phyloP scores from a whole-genome alignment of 2,329 filamentous ascomycete species.

The Erysiphe pisi region DNA sequence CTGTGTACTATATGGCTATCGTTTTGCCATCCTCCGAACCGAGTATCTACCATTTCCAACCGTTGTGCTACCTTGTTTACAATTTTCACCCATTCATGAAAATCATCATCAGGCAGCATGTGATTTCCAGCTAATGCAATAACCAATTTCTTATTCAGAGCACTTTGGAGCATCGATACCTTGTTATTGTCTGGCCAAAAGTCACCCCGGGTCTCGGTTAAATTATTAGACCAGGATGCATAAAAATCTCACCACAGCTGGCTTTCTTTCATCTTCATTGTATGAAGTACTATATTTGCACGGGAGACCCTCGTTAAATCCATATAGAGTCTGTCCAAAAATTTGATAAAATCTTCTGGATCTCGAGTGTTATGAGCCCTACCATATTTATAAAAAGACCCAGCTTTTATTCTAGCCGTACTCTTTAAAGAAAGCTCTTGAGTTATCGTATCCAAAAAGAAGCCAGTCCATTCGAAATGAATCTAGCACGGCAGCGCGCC shows the following conservation, averaged over 20 bases:
- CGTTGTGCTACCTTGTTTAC: background rate
- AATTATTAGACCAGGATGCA: conserved; percentile 10
- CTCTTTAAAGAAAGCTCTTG: background rate
- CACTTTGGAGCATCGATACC: background rate
- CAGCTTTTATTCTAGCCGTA: background rate
- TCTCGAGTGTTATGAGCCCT: background rate
- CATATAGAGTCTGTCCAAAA: background rate
- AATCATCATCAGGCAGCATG: conserved; percentile 3
- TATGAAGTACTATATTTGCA: background rate
- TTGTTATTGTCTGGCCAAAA: conserved; percentile 22
- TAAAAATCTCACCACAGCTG: background rate
- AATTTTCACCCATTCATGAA: conserved; percentile 5
- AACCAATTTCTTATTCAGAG: background rate
- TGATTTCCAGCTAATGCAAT: background rate
- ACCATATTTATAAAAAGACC: background rate
- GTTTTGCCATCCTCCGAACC: background rate
- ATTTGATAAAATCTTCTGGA: conserved; percentile 21
- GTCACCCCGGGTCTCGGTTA: background rate
- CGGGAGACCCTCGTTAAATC: background rate
- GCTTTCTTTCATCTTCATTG: conserved; percentile 7
- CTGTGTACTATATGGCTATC: background rate
- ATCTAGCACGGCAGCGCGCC: background rate
- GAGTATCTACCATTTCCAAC: background rate
- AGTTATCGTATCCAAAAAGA: conserved; percentile 1
- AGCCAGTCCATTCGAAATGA: background rate